A percentile compares a stretch with the other conserved stretches of the same genome.
Evolutionary conservation across 2,329 filamentous ascomycete species (phyloP).

Genomic region (Aspergillus texensis): DNA sequence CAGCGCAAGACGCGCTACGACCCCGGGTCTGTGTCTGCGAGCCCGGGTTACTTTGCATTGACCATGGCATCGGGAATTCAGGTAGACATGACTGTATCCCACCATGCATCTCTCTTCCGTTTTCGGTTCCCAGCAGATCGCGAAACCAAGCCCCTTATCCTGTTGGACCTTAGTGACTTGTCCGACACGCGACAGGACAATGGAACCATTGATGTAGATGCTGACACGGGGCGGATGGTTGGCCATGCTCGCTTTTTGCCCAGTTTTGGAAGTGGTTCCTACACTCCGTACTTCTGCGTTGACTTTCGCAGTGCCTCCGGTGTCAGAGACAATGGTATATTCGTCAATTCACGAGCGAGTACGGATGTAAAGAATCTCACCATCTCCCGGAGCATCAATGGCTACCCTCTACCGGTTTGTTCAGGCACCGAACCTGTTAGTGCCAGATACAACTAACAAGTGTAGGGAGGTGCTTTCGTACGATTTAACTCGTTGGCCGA

Average conservation of each 20-base stretch:
- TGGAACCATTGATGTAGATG: conserved; percentile 60
- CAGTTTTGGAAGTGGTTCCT: conserved; percentile 66
- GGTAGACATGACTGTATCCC: conserved; percentile 67
- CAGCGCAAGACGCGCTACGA: conserved; percentile 53
- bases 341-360: conserved; percentile 63
- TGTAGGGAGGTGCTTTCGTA: conserved; percentile 66
- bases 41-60: conserved; percentile 67
- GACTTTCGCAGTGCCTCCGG: conserved; percentile 61
- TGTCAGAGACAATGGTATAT: conserved; percentile 64
- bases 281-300: conserved; percentile 65
- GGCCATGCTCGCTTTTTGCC: conserved; percentile 64
- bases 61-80: conserved; percentile 59
- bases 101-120: conserved; percentile 65
- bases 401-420: conserved; percentile 51
- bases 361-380: conserved; percentile 56
- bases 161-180: conserved; percentile 67
- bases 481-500: conserved; percentile 57
- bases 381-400: conserved; percentile 60
- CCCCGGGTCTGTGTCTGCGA: conserved; percentile 57
- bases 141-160: conserved; percentile 57
- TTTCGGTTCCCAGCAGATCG: conserved; percentile 60
- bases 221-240: conserved; percentile 61
- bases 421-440: not conserved
- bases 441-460: conserved; percentile 12
- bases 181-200: conserved; percentile 63